Conservation (phyloP, 139 green algal species). For the Ettlia oleoabundans region DNA sequence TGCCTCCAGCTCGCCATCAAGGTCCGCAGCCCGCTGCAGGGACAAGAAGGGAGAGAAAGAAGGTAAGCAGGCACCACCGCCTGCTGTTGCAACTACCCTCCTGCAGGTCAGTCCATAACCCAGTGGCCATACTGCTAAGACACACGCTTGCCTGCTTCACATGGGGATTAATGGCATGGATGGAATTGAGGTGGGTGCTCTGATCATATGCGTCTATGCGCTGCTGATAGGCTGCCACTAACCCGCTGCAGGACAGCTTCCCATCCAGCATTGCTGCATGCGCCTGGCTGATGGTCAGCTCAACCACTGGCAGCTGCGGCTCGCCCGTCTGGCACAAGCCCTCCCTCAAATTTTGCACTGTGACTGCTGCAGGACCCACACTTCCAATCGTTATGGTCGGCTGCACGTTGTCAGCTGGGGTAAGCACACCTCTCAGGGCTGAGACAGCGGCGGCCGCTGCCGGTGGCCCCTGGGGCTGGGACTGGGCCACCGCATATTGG, state of each 20-base stretch:
- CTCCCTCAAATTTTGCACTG: background rate
- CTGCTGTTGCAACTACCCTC: too few relatives aligned
- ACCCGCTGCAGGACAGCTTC: constrained; percentile 11
- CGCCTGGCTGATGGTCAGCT: constrained; percentile 24
- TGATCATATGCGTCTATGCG: constrained; percentile 30
- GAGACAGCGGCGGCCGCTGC: too few relatives aligned
- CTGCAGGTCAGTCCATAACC: too few relatives aligned
- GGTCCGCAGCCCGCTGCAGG: background rate
- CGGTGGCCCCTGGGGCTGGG: too few relatives aligned
- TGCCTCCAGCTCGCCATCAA: background rate
- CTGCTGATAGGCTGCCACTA: constrained; percentile 32
- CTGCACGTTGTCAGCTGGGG: background rate
- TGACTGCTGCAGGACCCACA: constrained; percentile 7
- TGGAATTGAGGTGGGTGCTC: constrained; percentile 8
- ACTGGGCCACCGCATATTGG: too few relatives aligned
- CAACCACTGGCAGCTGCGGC: constrained; percentile 3
- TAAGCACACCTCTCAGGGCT: too few relatives aligned
- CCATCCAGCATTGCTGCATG: constrained; percentile 25
- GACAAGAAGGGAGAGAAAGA: too few relatives aligned
- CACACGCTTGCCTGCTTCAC: too few relatives aligned
- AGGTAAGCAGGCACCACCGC: too few relatives aligned
- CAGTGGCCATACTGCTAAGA: too few relatives aligned
- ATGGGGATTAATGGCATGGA: constrained; percentile 3
- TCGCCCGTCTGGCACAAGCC: constrained; percentile 2
- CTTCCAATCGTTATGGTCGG: background rate